phyloP scores from a whole-genome alignment of 768 basidiomycete genomes.

The Hericium erinaceus region DNA sequence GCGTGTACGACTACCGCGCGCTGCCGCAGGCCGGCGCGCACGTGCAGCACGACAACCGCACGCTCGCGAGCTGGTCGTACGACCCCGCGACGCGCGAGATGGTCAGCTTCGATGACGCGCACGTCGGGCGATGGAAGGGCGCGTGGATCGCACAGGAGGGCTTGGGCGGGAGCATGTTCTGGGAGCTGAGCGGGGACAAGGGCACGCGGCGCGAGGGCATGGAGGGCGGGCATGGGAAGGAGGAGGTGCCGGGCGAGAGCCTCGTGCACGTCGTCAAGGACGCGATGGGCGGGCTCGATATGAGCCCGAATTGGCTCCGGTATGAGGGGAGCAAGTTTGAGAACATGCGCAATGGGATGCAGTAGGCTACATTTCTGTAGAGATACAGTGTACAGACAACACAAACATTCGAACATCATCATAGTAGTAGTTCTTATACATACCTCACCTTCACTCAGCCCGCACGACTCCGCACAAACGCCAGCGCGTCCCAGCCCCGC shows the following conservation, averaged over 20 bases:
- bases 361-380: background rate
- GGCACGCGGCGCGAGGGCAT: conserved; percentile 53
- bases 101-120: conserved; percentile 73
- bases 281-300: conserved; percentile 12
- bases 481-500: conserved; percentile 51
- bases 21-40: conserved; percentile 72
- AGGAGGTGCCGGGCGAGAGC: conserved; percentile 57
- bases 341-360: conserved; percentile 69
- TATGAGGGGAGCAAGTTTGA: conserved; percentile 75
- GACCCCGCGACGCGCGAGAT: conserved; percentile 67
- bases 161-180: conserved; percentile 90
- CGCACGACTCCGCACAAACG: conserved; percentile 33
- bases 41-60: conserved; percentile 52
- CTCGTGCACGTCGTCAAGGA: conserved; percentile 65
- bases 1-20: conserved; percentile 88
- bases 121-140: conserved; percentile 65
- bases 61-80: conserved; percentile 78
- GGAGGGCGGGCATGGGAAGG: conserved; percentile 70
- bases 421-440: too few species aligned
- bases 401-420: too few species aligned
- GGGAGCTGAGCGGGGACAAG: conserved; percentile 90
- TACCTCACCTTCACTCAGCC: too few species aligned
- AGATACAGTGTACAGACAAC: too few species aligned
- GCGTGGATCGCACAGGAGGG: conserved; percentile 68
- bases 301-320: conserved; percentile 65